phyloP scores from a whole-genome alignment of 2,329 filamentous ascomycete species.

The Trichoderma afroharzianum region DNA sequence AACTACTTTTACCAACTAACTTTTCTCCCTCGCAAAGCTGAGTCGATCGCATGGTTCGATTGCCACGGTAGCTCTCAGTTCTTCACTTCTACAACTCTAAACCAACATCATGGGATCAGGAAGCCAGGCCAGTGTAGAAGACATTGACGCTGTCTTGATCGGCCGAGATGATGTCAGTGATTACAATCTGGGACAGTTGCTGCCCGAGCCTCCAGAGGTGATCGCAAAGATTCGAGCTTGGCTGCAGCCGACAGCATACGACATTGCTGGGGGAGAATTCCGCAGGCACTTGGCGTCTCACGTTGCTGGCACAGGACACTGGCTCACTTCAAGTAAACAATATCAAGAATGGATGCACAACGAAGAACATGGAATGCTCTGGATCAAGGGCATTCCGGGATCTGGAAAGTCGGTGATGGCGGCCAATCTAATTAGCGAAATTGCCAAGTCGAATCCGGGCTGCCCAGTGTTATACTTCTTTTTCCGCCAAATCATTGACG shows the following conservation, averaged over 20 bases:
- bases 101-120: not conserved
- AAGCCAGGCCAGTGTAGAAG: not conserved
- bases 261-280: conserved; percentile 27
- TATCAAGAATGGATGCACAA: conserved; percentile 21
- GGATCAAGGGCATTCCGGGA: conserved; percentile 37
- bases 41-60: not conserved
- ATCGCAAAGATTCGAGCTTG: conserved; percentile 25
- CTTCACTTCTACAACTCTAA: not conserved
- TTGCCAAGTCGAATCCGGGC: conserved; percentile 12
- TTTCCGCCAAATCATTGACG: conserved; percentile 38
- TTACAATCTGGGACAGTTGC: conserved; percentile 3
- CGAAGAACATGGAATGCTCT: conserved; percentile 24
- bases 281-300: conserved; percentile 25
- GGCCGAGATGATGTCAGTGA: conserved; percentile 11
- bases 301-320: conserved; percentile 22
- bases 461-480: conserved; percentile 37
- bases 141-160: not conserved
- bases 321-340: conserved; percentile 19
- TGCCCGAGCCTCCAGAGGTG: conserved; percentile 18
- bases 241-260: conserved; percentile 30
- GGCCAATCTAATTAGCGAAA: conserved; percentile 26
- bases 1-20: not conserved
- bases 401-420: conserved; percentile 38
- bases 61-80: not conserved
- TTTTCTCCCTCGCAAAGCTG: not conserved